Evolutionary conservation across 306 rosid species (phyloP).

Genomic region (Inga leiocalycina): DNA sequence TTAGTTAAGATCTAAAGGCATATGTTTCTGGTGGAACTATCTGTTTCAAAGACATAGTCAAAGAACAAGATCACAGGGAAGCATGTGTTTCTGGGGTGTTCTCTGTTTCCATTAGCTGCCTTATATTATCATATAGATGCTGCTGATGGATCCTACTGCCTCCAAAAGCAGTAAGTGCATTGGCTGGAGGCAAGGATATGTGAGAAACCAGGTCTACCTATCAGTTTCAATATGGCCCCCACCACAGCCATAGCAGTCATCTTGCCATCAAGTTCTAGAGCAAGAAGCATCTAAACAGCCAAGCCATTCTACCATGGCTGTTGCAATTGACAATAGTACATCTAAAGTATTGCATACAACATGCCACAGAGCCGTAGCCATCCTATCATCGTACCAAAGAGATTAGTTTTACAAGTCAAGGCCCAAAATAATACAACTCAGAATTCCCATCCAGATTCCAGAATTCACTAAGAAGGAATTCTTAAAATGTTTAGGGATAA

Average conservation of each 20-base stretch:
- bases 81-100: background rate
- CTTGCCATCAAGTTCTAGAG: background rate
- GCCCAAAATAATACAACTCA: conserved; percentile 9
- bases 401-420: background rate
- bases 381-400: conserved; percentile 7
- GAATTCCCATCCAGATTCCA: background rate
- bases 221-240: background rate
- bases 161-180: background rate
- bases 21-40: background rate
- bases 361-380: conserved; percentile 3
- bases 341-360: background rate
- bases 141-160: background rate
- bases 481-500: conserved; percentile 14
- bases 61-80: background rate
- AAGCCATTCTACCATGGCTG: background rate
- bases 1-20: background rate
- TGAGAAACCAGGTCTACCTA: background rate
- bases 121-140: background rate
- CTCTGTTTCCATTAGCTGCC: background rate
- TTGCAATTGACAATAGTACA: background rate
- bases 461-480: conserved; percentile 7
- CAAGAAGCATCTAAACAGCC: background rate
- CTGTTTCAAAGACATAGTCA: background rate
- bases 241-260: background rate
- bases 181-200: background rate